Evolutionary conservation across 257 asterid genomes (phyloP), one percentile per base, ranked within the genome.

Genomic region (Verbena officinalis): DNA sequence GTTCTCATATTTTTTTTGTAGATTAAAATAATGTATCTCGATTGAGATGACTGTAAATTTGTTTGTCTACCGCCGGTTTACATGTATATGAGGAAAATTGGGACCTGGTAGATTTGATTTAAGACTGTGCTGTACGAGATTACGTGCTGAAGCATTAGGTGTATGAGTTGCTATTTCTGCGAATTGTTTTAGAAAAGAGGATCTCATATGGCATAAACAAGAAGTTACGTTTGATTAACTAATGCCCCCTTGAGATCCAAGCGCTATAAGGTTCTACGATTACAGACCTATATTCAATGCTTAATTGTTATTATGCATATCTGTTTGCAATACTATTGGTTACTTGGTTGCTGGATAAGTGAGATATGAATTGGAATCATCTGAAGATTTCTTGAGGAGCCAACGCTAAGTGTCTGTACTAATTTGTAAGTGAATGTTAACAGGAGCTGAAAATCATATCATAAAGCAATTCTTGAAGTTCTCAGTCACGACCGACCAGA

Each of bases 381-480:
- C 27, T 17, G 46, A 15, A 30, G 48, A n/a, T 4, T 48, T 50
- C 4, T 45, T 24, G 21, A 21, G 14, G 64, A 52, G 22, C 68
- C 17, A 30, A 15, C 40, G 31, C 15, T 17, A 43, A 40, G 45
- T 73, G 12, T 39, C 20, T 50, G 36, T 56, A 17, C 16, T 69
- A 23, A 58, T 34, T 66, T 55, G 43, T n/a, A 42, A 36, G 36
- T 10, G n/a, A 48, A 59, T 59, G 0, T 64, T 68, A n/a, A 40
- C 73, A 77, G 82, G 77, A 63, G 15, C 66, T 60, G 53, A 51
- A 53, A 49, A 51, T 30, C 50, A 44, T 24, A 65, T 15, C 22
- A 4, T 16, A 51, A 61, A 44, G 57, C 62, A 51, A 48, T 42
- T 43, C 36, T 46, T 45, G 67, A 60, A 63, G 52, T 60, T 78